Conservation (phyloP, 768 basidiomycete genomes). For the Rossbeevera mucosa region DNA sequence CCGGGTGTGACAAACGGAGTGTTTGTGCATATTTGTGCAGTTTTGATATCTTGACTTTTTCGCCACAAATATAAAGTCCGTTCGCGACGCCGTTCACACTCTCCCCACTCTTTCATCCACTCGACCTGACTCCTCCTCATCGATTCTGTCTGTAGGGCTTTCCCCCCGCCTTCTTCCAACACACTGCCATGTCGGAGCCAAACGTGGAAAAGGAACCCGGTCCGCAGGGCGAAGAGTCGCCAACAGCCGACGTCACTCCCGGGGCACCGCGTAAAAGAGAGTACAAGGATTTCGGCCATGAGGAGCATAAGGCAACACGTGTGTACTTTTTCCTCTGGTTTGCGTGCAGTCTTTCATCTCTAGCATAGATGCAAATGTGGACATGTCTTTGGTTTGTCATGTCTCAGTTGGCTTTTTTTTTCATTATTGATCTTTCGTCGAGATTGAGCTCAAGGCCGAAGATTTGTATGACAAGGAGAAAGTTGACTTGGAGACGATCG, state of each 20-base stretch:
- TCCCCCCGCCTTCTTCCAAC: not conserved
- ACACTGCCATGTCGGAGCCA: conserved; percentile 32
- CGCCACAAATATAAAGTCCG: conserved; percentile 33
- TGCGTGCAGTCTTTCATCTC: conserved; percentile 1
- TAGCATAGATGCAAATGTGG: conserved; percentile 73
- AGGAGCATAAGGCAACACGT: conserved; percentile 65
- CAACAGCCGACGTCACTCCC: conserved; percentile 20
- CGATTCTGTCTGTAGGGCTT: conserved; percentile 30
- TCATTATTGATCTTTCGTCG: not conserved
- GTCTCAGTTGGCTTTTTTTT: conserved; percentile 3
- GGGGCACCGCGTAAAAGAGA: conserved; percentile 62
- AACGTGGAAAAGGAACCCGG: conserved; percentile 66
- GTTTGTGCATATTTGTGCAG: conserved; percentile 24
- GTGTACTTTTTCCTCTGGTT: conserved; percentile 25
- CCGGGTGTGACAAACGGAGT: conserved; percentile 20
- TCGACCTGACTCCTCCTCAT: conserved; percentile 10
- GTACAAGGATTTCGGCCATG: conserved; percentile 84
- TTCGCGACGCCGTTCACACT: conserved; percentile 23
- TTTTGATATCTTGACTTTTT: conserved; percentile 27
- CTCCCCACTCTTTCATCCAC: conserved; percentile 32
- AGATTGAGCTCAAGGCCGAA: conserved; percentile 88
- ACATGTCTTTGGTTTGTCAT: conserved; percentile 66
- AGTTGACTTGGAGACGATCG: conserved; percentile 96
- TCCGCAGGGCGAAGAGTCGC: conserved; percentile 47
- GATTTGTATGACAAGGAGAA: conserved; percentile 98